Evolutionary conservation across 352 stramenopile species (phyloP).

Genomic region (Phytophthora citrophthora): DNA sequence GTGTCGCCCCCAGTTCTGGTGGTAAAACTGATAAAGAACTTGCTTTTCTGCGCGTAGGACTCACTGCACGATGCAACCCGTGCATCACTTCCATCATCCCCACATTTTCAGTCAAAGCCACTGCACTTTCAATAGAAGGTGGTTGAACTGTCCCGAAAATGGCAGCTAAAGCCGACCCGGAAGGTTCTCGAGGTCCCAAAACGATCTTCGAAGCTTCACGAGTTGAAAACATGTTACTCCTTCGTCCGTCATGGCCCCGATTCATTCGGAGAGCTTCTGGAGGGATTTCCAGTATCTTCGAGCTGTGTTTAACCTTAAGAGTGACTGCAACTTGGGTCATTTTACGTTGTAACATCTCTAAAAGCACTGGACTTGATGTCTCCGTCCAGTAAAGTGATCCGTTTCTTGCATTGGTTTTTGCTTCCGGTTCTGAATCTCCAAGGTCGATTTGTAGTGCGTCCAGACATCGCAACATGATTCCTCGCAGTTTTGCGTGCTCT

Average conservation of each 20-base stretch:
- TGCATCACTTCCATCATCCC: constrained; percentile 46
- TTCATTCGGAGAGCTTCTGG: constrained; percentile 32
- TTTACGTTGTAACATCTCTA: constrained; percentile 70
- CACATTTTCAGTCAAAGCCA: constrained; percentile 52
- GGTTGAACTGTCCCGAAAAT: constrained; percentile 59
- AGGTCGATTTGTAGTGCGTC: constrained; percentile 55
- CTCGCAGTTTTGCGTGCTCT: constrained; percentile 49
- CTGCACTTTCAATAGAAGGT: constrained; percentile 53
- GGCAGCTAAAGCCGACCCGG: constrained; percentile 48
- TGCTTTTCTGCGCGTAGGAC: constrained; percentile 22
- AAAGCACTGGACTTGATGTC: constrained; percentile 45
- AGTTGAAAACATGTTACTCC: constrained; percentile 64
- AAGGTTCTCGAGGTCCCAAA: constrained; percentile 56
- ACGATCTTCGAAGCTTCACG: constrained; percentile 63
- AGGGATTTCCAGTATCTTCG: constrained; percentile 30
- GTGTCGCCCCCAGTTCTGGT: constrained; percentile 11
- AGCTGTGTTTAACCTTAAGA: constrained; percentile 60
- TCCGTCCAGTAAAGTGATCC: constrained; percentile 54
- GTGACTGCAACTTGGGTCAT: constrained; percentile 69
- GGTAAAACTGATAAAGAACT: constrained; percentile 13
- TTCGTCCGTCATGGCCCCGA: constrained; percentile 29
- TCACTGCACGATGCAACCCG: constrained; percentile 32
- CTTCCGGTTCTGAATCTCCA: constrained; percentile 3
- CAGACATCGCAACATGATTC: constrained; percentile 68
- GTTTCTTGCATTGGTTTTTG: not conserved